Base-by-base conservation (phyloP, 2,329 filamentous ascomycete genomes). In the Sporothrix humicola region DNA sequence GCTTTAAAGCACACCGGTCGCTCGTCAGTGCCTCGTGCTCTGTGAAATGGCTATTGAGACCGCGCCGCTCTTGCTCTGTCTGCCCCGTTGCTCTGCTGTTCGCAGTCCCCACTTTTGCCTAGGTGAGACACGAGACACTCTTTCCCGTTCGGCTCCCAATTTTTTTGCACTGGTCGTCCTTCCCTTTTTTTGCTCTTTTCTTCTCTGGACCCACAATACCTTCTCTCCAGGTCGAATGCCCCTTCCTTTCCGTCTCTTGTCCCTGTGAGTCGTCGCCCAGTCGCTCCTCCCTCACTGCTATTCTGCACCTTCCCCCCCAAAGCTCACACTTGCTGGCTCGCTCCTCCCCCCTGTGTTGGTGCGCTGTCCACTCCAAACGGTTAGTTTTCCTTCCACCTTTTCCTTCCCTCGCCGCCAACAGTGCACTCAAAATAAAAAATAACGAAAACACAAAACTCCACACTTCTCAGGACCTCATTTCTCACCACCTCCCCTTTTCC, bases 91-190 rank as follows among this genome's bases (percentile, higher is more conserved):
- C 63, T 69, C 50, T 69, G n/a, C 42, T 61, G 17, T 48, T 56
- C 42, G 52, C 9, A 3, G 37, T 58, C 52, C 54, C 66, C 69
- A 73, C 63, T 68, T 44, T 74, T 42, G 3, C 31, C 66, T 48
- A 56, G 56, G 59, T 73, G 72, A 73, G 72, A 73, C 66, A 73
- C 72, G 46, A 73, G 72, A 73, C 72, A 58, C 72, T 69, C 71
- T 70, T 65, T 70, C 66, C 66, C 72, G 66, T 71, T 73, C 63
- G 71, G 71, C 71, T 63, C 31, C 44, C 46, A 50, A 31, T 26
- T 26, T 71, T 72, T 70, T 66, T 65, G 17, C 12, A 13, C n/a
- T 71, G 20, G 48, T 65, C 44, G 37, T 10, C 44, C 44, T 50
- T 63, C 23, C 54, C 56, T 42, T 59, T 48, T 65, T 73, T 48